Conservation (phyloP, 257 asterid genomes). For the Penstemon eatonii region DNA sequence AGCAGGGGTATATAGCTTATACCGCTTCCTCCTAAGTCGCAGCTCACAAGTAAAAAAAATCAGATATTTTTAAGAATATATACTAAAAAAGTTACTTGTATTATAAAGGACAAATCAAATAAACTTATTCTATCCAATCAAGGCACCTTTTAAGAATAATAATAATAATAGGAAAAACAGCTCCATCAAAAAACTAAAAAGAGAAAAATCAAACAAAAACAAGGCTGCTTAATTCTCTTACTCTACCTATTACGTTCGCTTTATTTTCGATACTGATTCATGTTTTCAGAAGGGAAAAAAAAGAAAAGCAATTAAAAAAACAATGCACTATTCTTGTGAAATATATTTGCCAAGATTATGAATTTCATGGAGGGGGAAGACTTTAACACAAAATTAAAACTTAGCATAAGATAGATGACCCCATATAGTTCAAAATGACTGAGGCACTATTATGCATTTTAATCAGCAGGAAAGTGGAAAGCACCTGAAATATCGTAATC, state of each 20-base stretch:
- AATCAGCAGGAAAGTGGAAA: constrained; percentile 19
- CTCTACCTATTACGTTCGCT: not conserved
- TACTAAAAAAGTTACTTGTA: not conserved
- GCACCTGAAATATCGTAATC: constrained; percentile 91
- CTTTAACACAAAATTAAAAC: constrained; percentile 12
- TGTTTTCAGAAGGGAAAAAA: constrained; percentile 12
- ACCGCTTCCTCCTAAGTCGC: constrained; percentile 17
- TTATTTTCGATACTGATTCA: not conserved
- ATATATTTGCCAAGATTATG: constrained; percentile 1
- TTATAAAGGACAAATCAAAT: constrained; percentile 5
- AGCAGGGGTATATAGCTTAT: constrained; percentile 5
- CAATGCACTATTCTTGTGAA: constrained; percentile 2
- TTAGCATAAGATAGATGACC: constrained; percentile 1
- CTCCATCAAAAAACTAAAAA: no score
- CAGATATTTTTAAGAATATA: not conserved
- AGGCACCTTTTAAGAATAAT: constrained; percentile 8
- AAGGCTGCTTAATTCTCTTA: not conserved
- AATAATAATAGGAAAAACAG: no score
- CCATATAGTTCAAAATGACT: not conserved
- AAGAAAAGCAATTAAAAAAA: no score
- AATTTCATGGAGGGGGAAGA: not conserved
- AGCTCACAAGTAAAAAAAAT: not conserved
- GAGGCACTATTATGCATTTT: constrained; percentile 20
- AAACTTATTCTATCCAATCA: constrained; percentile 2
- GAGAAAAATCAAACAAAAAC: not conserved